Percentiles rank a stretch among this genome's conserved stretches.
Evolutionary conservation across 1,139 yeast genomes (phyloP).

Genomic region (Lodderomyces pseudojiufengensis): DNA sequence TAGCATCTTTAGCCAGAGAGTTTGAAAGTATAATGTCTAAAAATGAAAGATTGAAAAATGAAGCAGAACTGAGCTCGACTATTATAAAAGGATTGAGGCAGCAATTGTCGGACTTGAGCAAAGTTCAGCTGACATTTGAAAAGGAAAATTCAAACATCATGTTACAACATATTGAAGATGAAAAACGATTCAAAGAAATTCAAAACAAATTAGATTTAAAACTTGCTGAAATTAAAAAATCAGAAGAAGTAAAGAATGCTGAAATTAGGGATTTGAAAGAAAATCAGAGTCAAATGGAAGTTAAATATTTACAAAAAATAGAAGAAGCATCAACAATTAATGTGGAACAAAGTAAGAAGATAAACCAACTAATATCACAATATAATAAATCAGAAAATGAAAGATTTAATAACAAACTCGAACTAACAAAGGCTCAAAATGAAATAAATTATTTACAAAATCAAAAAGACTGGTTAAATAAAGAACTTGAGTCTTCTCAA

Average conservation of each 20-base stretch:
- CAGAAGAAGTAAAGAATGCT: conserved; percentile 6
- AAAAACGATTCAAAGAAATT: conserved; percentile 14
- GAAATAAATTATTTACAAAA: conserved; percentile 32
- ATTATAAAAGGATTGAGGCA: too few relatives aligned
- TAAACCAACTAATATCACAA: conserved; percentile 36
- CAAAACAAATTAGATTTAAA: conserved; percentile 12
- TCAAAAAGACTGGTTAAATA: conserved; percentile 49
- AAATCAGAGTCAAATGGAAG: conserved; percentile 9
- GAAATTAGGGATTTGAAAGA: conserved; percentile 11
- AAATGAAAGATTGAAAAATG: conserved; percentile 47
- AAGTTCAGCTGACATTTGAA: conserved; percentile 16
- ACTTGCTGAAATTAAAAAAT: conserved; percentile 7
- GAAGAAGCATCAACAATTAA: conserved; percentile 46
- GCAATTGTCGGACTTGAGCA: too few relatives aligned
- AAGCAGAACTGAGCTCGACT: conserved; percentile 49
- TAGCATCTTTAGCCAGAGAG: too few relatives aligned
- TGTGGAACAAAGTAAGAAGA: conserved; percentile 41
- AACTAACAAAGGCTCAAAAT: conserved; percentile 37
- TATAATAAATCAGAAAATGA: conserved; percentile 35
- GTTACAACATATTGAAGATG: conserved; percentile 18
- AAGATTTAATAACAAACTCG: conserved; percentile 39
- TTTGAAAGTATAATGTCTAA: conserved; percentile 38
- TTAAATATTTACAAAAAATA: conserved; percentile 24
- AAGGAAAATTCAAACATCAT: conserved; percentile 24
- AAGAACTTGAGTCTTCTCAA: conserved; percentile 40